Conservation (phyloP, 192 early-diverging fungal genomes). For the Globomyces pollinis-pini region DNA sequence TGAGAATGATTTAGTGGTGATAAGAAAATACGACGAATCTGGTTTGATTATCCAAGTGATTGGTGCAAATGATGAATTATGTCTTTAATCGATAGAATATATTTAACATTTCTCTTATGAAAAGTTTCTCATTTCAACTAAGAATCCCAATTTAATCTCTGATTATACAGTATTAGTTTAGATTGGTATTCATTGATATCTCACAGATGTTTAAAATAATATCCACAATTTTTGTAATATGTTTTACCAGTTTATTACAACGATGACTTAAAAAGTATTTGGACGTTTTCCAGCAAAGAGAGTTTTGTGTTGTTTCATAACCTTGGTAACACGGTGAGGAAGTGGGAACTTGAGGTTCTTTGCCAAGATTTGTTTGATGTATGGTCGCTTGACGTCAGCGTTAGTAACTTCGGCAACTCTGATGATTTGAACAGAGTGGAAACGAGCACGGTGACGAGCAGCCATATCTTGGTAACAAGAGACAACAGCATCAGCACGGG, state of each 20-base stretch:
- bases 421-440: conserved; percentile 97
- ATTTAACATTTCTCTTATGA: too few species aligned
- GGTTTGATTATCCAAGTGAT: too few species aligned
- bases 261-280: conserved; percentile 73
- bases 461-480: conserved; percentile 94
- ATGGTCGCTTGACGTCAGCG: conserved; percentile 88
- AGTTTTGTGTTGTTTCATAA: conserved; percentile 73
- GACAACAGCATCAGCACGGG: conserved; percentile 55
- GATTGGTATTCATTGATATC: too few species aligned
- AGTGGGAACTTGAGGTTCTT: conserved; percentile 94
- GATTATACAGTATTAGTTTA: too few species aligned
- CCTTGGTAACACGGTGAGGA: conserved; percentile 84
- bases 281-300: conserved; percentile 89
- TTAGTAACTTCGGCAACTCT: conserved; percentile 88
- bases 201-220: too few species aligned
- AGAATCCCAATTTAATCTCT: too few species aligned
- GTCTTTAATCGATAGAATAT: too few species aligned
- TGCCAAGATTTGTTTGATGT: conserved; percentile 93
- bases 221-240: too few species aligned
- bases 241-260: conserved; percentile 8
- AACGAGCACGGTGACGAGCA: conserved; percentile 96
- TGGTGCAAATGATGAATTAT: too few species aligned
- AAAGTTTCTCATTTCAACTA: too few species aligned
- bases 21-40: too few species aligned
- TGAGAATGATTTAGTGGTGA: too few species aligned